Evolutionary conservation across 2,329 filamentous ascomycete species (phyloP), one percentile per base, ranked within the genome.

Genomic region (Talaromyces sp.): DNA sequence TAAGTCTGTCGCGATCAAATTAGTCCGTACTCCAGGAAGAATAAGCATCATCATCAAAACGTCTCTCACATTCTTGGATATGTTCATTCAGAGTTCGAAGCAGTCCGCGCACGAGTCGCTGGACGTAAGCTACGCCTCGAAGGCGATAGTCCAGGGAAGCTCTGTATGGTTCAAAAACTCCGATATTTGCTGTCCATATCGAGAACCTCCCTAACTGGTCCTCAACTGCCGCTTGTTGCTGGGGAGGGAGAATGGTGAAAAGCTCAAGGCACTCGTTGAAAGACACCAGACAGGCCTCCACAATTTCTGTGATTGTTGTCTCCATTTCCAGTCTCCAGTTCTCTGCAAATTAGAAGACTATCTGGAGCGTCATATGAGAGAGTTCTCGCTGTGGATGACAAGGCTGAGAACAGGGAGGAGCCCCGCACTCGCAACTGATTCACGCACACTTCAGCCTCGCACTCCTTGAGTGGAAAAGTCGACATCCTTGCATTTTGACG

Each of bases 151-250:
- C 58, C 17, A 60, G 46, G 19, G 58, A 60, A 10, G 53, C 54
- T 46, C 58, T 29, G 9, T 31, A 49, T 2, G 58, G 38, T 21
- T 54, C 54, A 46, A 60, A 57, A 27, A 57, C 54, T 6, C 54
- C 58, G 7, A 56, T 60, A 19, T 56, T 60, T 11, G 43, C 41
- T 9, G 58, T 51, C 58, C 58, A 60, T 13, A 60, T 21, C 8
- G 54, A 60, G 46, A 60, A 57, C 41, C 54, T 56, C 9, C 53
- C 58, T n/a, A 60, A 49, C 8, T 60, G 58, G 27, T 60, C 58
- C 31, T 60, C 58, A 26, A 60, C 46, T 8, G 27, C 53, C 11
- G 58, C 57, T 41, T 38, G 55, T 17, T 60, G 52, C 19, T 51
- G 38, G 9, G 54, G 46, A 31, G 58, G 50, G 21, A 57, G 49